A percentile compares a stretch with the other conserved stretches of the same genome.
These are phyloP conservation scores for Sophora flavescens DNA, from an alignment of 306 rosid genomes.

Conservation along the genomic window DNA sequence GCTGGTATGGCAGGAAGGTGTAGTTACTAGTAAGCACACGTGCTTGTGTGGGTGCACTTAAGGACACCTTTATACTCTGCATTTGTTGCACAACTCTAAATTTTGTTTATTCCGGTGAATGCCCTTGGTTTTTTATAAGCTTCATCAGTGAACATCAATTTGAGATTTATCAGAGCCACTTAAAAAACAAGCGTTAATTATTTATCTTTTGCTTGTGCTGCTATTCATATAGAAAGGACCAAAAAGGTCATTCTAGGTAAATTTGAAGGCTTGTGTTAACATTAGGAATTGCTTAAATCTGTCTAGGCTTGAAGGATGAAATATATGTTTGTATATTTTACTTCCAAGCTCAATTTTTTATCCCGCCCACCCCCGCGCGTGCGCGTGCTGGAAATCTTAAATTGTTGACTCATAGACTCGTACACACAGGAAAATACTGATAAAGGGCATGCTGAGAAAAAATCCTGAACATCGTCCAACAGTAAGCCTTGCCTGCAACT, in stretches of 20 bases:
- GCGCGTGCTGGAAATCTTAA: constrained; percentile 40
- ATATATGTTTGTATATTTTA: background rate
- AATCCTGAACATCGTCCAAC: constrained; percentile 92
- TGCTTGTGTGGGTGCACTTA: constrained; percentile 3
- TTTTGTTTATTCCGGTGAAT: background rate
- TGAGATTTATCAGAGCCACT: background rate
- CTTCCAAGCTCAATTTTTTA: background rate
- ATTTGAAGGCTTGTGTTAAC: background rate
- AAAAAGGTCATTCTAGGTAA: background rate
- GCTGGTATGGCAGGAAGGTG: constrained; percentile 14
- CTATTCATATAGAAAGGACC: background rate
- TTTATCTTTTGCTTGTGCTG: constrained; percentile 26
- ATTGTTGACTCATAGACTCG: constrained; percentile 13
- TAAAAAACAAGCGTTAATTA: constrained; percentile 7
- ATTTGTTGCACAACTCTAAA: constrained; percentile 10
- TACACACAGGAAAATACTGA: constrained; percentile 82
- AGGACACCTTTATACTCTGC: background rate
- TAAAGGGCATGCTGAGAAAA: constrained; percentile 94
- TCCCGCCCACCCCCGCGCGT: background rate
- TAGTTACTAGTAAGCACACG: background rate
- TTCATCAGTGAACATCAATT: background rate
- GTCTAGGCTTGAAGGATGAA: background rate
- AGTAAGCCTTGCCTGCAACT: constrained; percentile 59
- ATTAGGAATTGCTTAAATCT: constrained; percentile 1
- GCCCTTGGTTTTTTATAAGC: background rate